Conservation (phyloP, 306 rosid genomes). For the Ochetophila trinervis region DNA sequence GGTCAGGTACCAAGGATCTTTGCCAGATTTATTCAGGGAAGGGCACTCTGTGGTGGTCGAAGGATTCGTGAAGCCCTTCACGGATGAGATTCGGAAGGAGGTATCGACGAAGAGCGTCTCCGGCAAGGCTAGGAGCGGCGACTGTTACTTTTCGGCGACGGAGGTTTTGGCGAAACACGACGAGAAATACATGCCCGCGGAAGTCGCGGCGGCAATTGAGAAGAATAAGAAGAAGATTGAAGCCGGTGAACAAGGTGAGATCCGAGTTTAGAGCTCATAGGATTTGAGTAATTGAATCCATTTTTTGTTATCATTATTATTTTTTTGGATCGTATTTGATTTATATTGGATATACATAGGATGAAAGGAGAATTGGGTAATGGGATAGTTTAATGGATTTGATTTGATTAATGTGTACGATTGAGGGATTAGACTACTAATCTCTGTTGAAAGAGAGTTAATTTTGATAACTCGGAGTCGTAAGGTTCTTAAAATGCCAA, state of each 20-base stretch:
- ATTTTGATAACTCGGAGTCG: background rate
- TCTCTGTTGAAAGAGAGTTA: slow-evolving; percentile 1
- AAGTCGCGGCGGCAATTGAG: slow-evolving; percentile 83
- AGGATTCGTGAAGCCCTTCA: slow-evolving; percentile 79
- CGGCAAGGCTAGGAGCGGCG: slow-evolving; percentile 61
- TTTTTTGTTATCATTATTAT: background rate
- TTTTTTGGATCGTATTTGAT: background rate
- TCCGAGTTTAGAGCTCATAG: slow-evolving; percentile 30
- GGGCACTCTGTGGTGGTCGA: slow-evolving; percentile 91
- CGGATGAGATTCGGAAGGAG: slow-evolving; percentile 56
- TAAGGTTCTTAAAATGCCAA: slow-evolving; percentile 13
- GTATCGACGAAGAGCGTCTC: slow-evolving; percentile 54
- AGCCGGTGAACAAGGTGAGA: slow-evolving; percentile 28
- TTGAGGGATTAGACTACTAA: slow-evolving; percentile 7
- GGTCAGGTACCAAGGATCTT: slow-evolving; percentile 65
- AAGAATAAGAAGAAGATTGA: slow-evolving; percentile 76
- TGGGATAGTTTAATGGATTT: too few relatives aligned
- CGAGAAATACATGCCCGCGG: slow-evolving; percentile 90
- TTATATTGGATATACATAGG: slow-evolving; percentile 15
- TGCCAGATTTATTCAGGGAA: slow-evolving; percentile 88
- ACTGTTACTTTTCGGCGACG: slow-evolving; percentile 63
- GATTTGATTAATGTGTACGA: slow-evolving; percentile 12
- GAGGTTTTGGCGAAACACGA: slow-evolving; percentile 96
- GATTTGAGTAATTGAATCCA: slow-evolving; percentile 29
- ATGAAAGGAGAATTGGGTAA: slow-evolving; percentile 10